Base-by-base conservation (phyloP, 192 early-diverging fungal species). In the Podila epigama region DNA sequence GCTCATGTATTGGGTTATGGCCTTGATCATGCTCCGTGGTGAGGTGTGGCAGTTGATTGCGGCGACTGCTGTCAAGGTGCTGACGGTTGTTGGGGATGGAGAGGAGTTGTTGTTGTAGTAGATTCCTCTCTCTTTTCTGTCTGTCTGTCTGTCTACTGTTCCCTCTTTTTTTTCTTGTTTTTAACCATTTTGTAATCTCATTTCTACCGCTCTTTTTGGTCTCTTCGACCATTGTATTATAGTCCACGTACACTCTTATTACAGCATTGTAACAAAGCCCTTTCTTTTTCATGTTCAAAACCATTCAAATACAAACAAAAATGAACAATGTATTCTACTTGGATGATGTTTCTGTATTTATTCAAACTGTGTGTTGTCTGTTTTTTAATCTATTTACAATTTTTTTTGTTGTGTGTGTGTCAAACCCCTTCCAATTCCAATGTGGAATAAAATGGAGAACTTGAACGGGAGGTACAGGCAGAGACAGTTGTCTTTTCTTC, bases 11-110 rank as follows among this genome's bases (percentile, higher is more conserved):
- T 77, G 73, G 73, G 53, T 77, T 48, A 77, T 77, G 73, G 73
- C 73, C 13, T 33, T 77, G 44, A 77, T 77, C 29, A 77, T 77
- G 73, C 61, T 77, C 18, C 58, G 73, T 20, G 73, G 73, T 0
- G 66, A 77, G 34, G 66, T 77, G 28, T 77, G 73, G 73, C 73
- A 77, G 40, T 51, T 77, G 28, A 68, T 77, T 64, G 66, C 73
- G 1, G 73, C 73, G 0, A 77, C 60, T 20, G 73, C 73, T 0
- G 60, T 77, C 60, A 77, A 77, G 61, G 66, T 77, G 5, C 33
- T 77, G 56, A 77, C 73, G n/a, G 61, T 77, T 20, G 60, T 68
- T 51, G 71, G 71, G 16, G 71, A 75, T 0, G 60, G 64, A 9
- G 71, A 75, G 10, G 65, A 75, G 20, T 53, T 75, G 13, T 57